phyloP scores from a whole-genome alignment of 2,329 filamentous ascomycete species.

The Nigrograna mackinnonii region DNA sequence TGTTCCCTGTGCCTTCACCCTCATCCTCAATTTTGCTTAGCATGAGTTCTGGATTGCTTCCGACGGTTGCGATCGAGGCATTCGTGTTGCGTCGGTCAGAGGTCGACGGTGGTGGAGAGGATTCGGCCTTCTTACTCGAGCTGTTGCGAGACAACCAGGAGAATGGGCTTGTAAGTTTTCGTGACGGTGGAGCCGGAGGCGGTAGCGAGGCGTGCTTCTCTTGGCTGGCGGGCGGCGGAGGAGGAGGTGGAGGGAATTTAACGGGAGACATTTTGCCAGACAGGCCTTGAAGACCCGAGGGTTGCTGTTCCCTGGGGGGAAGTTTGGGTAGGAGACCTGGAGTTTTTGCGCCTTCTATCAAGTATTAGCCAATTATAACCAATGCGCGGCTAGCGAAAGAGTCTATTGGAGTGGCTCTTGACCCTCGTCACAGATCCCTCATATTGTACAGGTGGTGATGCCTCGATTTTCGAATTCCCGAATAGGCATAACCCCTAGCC shows the following conservation, averaged over 20 bases:
- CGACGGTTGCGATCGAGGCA: conserved; percentile 76
- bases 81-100: conserved; percentile 70
- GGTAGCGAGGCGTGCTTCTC: conserved; percentile 30
- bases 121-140: conserved; percentile 63
- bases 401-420: no score
- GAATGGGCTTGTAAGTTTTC: conserved; percentile 73
- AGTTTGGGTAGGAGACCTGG: conserved; percentile 53
- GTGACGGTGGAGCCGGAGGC: conserved; percentile 45
- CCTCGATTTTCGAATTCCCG: no score
- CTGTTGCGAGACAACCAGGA: conserved; percentile 39
- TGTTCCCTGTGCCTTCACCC: conserved; percentile 26
- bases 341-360: conserved; percentile 29
- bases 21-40: conserved; percentile 74
- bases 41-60: conserved; percentile 81
- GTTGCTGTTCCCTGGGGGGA: conserved; percentile 50
- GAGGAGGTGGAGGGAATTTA: conserved; percentile 43
- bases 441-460: no score
- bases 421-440: no score
- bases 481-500: no score
- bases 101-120: conserved; percentile 60
- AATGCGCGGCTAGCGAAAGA: no score
- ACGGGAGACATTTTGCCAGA: conserved; percentile 73
- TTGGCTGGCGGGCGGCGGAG: conserved; percentile 29
- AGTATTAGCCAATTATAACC: conserved; percentile 1
- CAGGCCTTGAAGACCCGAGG: conserved; percentile 63